Base-by-base conservation (phyloP, 2,329 filamentous ascomycete genomes). In the Ophiostoma quercus region DNA sequence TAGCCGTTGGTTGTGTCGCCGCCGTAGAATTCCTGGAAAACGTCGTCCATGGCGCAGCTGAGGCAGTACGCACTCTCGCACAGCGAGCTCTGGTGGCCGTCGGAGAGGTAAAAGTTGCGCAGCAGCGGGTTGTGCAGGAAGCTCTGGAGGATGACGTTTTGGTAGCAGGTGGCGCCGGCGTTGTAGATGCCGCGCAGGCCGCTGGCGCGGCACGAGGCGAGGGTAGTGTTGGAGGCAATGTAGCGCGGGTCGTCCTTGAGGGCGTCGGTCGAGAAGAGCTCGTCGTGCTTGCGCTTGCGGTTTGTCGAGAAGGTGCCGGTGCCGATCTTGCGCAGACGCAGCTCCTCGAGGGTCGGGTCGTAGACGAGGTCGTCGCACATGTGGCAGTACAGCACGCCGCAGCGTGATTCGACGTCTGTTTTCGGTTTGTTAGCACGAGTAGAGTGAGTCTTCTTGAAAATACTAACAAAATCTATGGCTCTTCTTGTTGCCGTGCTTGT, bases 121-220 rank as follows among this genome's bases (percentile, higher is more conserved):
- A 99, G 85, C 63, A 97, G 85, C 0, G 94, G 94, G 77, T 98
- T 97, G 81, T 97, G 94, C 69, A 98, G 86, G 75, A 99, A 88
- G 70, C 91, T 93, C 79, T 98, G 95, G 19, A 99, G 84, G 66
- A 98, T 93, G 39, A 97, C 94, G 75, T 95, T 96, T 85, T 98
- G 94, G 80, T 97, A 99, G 82, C 94, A 99, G 12, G 95, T 98
- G 71, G 96, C 93, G n/a, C 94, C 95, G 78, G 97, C 94, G 77
- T 98, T 99, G 80, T 96, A 97, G 72, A 99, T 90, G 41, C 94
- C 94, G 47, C 95, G 88, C 54, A 97, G 87, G 11, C 95, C 94
- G 74, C 90, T 93, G 22, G 92, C 93, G 70, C 92, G 88, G 77
- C 77, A 74, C 69, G 73, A 73, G 7, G 92, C 89, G 70, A 88